A percentile compares a stretch with the other conserved stretches of the same genome.
Evolutionary conservation across 208 protist genomes (phyloP).

Genomic region (Trypanosoma cruzi): DNA sequence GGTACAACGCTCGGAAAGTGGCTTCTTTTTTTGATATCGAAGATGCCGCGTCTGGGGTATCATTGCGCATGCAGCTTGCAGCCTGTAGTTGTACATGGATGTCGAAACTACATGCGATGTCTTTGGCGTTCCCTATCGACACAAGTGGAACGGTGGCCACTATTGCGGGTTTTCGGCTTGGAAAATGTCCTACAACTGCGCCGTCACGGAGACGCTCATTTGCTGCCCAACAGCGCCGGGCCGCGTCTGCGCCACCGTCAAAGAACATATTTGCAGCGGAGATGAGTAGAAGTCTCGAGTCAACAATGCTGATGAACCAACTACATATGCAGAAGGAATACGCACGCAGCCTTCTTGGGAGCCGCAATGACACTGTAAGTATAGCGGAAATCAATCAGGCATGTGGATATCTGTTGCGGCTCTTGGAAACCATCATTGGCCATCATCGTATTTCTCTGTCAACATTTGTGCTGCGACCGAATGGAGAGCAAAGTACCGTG

Average conservation of each 20-base stretch:
- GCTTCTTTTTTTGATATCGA: slow-evolving; percentile 35
- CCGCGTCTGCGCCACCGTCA: not conserved
- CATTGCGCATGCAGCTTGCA: slow-evolving; percentile 23
- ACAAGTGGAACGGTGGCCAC: slow-evolving; percentile 50
- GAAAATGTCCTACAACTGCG: slow-evolving; percentile 33
- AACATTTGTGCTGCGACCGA: slow-evolving; percentile 41
- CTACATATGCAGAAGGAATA: slow-evolving; percentile 27
- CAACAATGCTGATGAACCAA: not conserved
- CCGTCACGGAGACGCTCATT: not conserved
- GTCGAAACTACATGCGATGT: slow-evolving; percentile 31
- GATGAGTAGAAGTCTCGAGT: slow-evolving; percentile 8
- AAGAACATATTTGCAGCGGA: not conserved
- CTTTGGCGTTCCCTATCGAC: slow-evolving; percentile 53
- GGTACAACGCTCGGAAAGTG: slow-evolving; percentile 36
- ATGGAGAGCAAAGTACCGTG: slow-evolving; percentile 53
- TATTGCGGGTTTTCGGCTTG: slow-evolving; percentile 69
- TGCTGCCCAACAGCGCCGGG: not conserved
- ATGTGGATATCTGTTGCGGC: slow-evolving; percentile 57
- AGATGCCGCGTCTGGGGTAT: slow-evolving; percentile 25
- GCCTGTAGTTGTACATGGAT: slow-evolving; percentile 29
- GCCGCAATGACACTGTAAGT: slow-evolving; percentile 36
- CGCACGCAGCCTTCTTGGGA: slow-evolving; percentile 25
- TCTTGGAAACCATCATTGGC: slow-evolving; percentile 48
- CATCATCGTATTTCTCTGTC: slow-evolving; percentile 45
- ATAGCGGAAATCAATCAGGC: slow-evolving; percentile 70